Evolutionary conservation across 2,329 filamentous ascomycete genomes (phyloP), one percentile per base, ranked within the genome.

Genomic region (Monosporascus sp.): DNA sequence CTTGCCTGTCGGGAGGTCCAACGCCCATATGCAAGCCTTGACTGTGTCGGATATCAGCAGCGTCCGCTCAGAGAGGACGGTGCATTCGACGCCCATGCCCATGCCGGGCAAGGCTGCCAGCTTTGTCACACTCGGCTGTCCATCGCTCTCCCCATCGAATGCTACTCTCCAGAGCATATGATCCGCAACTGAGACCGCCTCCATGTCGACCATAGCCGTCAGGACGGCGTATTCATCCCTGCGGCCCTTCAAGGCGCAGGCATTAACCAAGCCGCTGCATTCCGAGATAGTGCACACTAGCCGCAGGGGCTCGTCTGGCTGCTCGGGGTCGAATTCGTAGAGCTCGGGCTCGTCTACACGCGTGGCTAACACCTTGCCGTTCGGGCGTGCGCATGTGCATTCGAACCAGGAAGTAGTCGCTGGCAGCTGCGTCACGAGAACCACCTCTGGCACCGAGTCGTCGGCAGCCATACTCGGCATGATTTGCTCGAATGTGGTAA

Each of bases 371-470:
- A 67, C 59, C 15, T 60, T 62, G 53, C 66, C 65, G 51, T 66
- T 64, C n/a, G 66, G 65, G 1, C 66, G 65, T 20, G 63, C 35
- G 22, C 59, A 58, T 51, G 67, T 60, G 7, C 64, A 62, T 48
- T 68, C 65, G 50, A 68, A 66, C 65, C 65, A 68, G 11, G 63
- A 62, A 41, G 67, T 62, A 2, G 28, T 15, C 26, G 65, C 66
- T 15, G 66, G 65, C 20, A 64, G 50, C 50, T 68, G 65, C 3
- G 65, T 68, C 48, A 68, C 58, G 48, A 68, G 59, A 35, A 65
- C 59, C 20, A 66, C 59, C 28, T 67, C 64, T 50, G 56, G 35
- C 40, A 56, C 47, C 18, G 59, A 57, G 22, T 52, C 51, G 57
- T 66, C 63, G 31, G 62, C 60, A 28, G 59, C 41, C 63, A 66